phyloP scores from a whole-genome alignment of 2,329 filamentous ascomycete species.

The Botryotinia globosa region DNA sequence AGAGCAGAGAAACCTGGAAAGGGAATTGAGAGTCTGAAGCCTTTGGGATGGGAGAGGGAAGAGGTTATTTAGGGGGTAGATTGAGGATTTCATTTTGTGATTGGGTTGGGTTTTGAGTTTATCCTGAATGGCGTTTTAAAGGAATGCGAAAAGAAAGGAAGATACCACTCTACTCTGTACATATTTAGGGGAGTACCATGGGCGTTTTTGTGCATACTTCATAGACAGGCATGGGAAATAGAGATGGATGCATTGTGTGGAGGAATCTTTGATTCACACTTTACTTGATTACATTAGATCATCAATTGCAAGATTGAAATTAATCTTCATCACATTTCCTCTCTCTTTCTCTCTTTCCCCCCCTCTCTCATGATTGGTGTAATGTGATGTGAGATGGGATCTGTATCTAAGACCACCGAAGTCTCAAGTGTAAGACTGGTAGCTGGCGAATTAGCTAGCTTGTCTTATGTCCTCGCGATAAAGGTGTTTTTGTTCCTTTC shows the following conservation, averaged over 20 bases:
- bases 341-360: neutral
- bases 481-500: too few relatives aligned
- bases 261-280: neutral
- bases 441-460: too few relatives aligned
- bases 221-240: neutral
- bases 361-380: too few relatives aligned
- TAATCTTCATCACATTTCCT: too few relatives aligned
- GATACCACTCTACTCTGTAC: constrained; percentile 13
- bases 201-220: neutral
- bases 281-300: neutral
- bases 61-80: constrained; percentile 61
- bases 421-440: too few relatives aligned
- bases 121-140: neutral
- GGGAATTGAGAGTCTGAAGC: constrained; percentile 58
- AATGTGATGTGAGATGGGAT: too few relatives aligned
- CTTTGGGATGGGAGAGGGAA: constrained; percentile 76
- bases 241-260: neutral
- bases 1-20: constrained; percentile 66
- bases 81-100: neutral
- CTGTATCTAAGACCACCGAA: too few relatives aligned
- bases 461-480: too few relatives aligned
- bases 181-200: neutral
- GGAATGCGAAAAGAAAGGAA: too few relatives aligned
- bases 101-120: neutral
- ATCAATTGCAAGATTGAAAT: neutral